Evolutionary conservation across 306 rosid species (phyloP), one percentile per base, ranked within the genome.

Genomic region (Prinsepia uniflora): DNA sequence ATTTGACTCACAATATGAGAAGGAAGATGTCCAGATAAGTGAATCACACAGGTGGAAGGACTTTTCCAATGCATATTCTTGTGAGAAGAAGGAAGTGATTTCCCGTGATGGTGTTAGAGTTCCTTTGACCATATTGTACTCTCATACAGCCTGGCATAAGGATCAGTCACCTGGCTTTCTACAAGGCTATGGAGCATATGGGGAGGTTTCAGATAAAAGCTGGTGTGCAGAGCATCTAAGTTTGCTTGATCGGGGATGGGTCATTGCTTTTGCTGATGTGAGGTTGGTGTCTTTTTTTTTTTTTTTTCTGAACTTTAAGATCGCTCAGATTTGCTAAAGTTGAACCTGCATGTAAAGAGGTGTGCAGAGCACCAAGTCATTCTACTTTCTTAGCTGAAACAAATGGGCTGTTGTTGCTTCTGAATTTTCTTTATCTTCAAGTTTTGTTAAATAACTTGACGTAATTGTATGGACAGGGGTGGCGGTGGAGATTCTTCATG

Each of bases 121-220:
- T 84, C 90, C 98, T 40, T 78, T 94, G 78, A 93, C 94, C 71
- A 84, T 90, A 62, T 82, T 86, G 84, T 87, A 89, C 88, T 84
- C 94, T 49, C 86, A 72, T 76, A 62, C 74, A 47, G 80, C 86
- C 40, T 88, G 96, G 96, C 65, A 75, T 67, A 79, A 87, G 77
- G 88, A 84, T 69, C 84, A 46, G 58, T 79, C 90, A 4, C 96
- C 96, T 5, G 97, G 98, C 70, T 81, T 94, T 78, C 77, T 94
- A 77, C 85, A 81, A 63, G 98, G 96, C 64, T 94, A 90, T 86
- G 98, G 98, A 59, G 90, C 98, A 67, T 94, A 94, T 54, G 97
- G 98, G 20, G 98, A 94, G 83, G 80, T 76, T 76, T 79, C 90
- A 72, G 92, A 87, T 65, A 87, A 86, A 84, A 83, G 92, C 85